Evolutionary conservation across 2,329 filamentous ascomycete genomes (phyloP), one percentile per base, ranked within the genome.

Genomic region (Alternaria rosae): DNA sequence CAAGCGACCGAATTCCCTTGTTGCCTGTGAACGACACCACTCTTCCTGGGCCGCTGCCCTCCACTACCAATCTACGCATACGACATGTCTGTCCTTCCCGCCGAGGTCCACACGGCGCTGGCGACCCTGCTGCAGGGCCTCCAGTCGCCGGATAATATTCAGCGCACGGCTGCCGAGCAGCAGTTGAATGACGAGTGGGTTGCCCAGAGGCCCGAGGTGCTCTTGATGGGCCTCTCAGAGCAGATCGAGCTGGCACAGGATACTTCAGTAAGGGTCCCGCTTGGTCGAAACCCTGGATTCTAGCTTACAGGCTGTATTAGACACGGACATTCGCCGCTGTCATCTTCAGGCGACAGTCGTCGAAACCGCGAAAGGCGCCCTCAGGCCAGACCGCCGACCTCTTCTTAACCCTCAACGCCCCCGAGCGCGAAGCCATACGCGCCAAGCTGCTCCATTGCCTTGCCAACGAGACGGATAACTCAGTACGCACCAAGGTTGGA

Each of bases 181-280:
- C 91, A 94, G 79, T 85, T 99, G 66, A 92, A 93, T 79, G 92
- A 88, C 81, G 94, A 93, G 85, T 99, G 95, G 95, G 91, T 93
- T 35, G 83, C 84, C 65, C 86, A 88, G 59, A 88, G 91, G 64
- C 94, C 95, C 35, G 94, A 97, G 75, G 86, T 97, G 71, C 85
- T 98, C 70, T 84, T 99, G 77, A 95, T 98, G 91, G 95, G 94
- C 68, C 84, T 99, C 72, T 94, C 91, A 42, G 95, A 98, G 83
- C 94, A 98, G 82, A 89, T 97, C 71, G 89, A 92, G 75, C 89
- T 87, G 68, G 89, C 91, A n/a, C 87, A 88, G 70, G 89, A 94
- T 76, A 84, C 88, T 70, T 85, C 87, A 62, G 92, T 95, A 86
- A 81, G 87, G 48, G 21, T 62, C 23, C 15, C 23, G 30, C 41